A percentile compares a stretch with the other conserved stretches of the same genome.
These are phyloP conservation scores for Gardenia jasminoides DNA, from an alignment of 257 asterid species.

Conservation along the genomic window DNA sequence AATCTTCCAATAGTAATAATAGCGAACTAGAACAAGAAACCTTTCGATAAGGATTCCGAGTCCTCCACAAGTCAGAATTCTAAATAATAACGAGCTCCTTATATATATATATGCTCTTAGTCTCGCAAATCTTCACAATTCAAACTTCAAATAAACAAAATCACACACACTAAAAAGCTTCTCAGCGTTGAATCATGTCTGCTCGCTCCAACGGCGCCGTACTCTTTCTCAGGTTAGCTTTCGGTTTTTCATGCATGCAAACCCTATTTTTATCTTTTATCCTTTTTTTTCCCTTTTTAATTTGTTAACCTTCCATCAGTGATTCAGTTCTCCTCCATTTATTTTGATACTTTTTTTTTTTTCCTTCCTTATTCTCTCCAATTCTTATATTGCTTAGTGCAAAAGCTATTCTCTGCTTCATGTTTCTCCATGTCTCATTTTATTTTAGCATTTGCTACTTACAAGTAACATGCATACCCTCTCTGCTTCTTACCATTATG, in stretches of 20 bases:
- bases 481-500: neutral
- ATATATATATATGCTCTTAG: neutral
- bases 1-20: no score
- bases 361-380: neutral
- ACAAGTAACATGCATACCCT: neutral
- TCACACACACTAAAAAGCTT: no score
- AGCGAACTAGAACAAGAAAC: no score
- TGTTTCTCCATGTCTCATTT: neutral
- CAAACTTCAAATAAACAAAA: no score
- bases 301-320: no score
- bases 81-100: neutral
- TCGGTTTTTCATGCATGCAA: neutral
- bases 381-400: no score
- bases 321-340: neutral
- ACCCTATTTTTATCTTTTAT: neutral
- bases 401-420: no score
- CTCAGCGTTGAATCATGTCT: neutral
- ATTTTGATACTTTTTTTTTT: no score
- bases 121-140: neutral
- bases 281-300: neutral
- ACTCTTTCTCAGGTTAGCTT: constrained; percentile 11
- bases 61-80: neutral
- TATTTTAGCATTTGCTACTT: no score
- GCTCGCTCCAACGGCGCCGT: neutral
- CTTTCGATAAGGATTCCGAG: neutral